Base-by-base conservation (phyloP, 2,329 filamentous ascomycete genomes). In the Trichoderma oligosporum region DNA sequence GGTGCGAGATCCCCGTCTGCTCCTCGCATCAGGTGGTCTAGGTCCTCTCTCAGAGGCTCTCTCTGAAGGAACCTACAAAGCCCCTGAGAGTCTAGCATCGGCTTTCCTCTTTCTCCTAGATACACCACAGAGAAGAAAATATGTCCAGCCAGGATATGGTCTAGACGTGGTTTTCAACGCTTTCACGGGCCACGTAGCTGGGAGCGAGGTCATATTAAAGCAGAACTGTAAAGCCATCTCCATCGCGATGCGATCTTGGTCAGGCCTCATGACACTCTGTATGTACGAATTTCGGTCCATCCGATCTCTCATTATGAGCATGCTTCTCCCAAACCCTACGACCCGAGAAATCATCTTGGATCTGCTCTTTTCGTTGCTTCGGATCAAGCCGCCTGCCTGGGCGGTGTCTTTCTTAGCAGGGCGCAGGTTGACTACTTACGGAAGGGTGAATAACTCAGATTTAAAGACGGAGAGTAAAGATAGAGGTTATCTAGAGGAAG, bases 401-500 rank as follows among this genome's bases (percentile, higher is more conserved):
- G 95, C 94, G 7, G 92, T 91, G 0, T 95, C 93, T 0, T 99
- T 96, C 70, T 81, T 99, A 45, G 94, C 95, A 33, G 95, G 94
- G 7, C 84, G 94, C 62, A 82, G 95, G 59, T 78, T 99, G 45
- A 99, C 95, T 0, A 99, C 94, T 0, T 99, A 99, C 70, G 93
- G 92, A n/a, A 83, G 95, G 65, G 92, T 97, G 35, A 86, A 91
- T 7, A 95, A 91, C 61, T 76, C 97, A 49, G 94, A 91, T 60
- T 76, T 97, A 51, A 91, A 89, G 63, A 78, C 85, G 25, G 72
- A 74, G 7, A 70, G 68, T 12, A 81, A 80, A 60, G 74, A 75
- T 20, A 69, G 78, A 42, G 76, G 81, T 20, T 80, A 82, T 31
- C 76, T 80, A 18, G 83, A 89, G 39, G 88, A 90, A 56, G 79